Percentiles rank a stretch among this genome's conserved stretches.
These are phyloP conservation scores for Martiniozyma abietophila DNA, from an alignment of 805 yeast genomes.

Conservation along the genomic window DNA sequence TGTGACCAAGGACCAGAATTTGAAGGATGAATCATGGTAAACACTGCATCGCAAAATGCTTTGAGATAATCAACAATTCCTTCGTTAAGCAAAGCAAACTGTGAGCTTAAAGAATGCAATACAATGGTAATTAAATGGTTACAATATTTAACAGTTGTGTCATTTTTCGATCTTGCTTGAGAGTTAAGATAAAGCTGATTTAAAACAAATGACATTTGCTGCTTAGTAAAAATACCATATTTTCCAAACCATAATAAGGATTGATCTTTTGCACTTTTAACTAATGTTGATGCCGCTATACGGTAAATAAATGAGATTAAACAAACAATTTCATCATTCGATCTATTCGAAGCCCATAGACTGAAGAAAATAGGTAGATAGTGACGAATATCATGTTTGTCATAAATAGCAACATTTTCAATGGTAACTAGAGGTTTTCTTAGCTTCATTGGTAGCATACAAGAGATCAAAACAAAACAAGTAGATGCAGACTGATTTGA, in stretches of 20 bases:
- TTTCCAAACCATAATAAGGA: conserved; percentile 31
- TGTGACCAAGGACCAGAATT: conserved; percentile 85
- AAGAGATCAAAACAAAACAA: conserved; percentile 42
- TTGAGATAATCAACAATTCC: conserved; percentile 46
- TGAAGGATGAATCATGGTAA: conserved; percentile 86
- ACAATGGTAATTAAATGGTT: conserved; percentile 33
- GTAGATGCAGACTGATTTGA: conserved; percentile 44
- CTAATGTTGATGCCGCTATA: conserved; percentile 41
- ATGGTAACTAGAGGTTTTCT: conserved; percentile 14
- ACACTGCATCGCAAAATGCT: conserved; percentile 56
- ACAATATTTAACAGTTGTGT: conserved; percentile 20
- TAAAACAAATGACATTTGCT: conserved; percentile 52
- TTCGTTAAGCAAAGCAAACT: conserved; percentile 28
- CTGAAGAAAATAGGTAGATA: conserved; percentile 62
- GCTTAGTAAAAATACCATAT: conserved; percentile 55
- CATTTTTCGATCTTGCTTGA: conserved; percentile 17
- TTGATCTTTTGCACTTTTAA: conserved; percentile 23
- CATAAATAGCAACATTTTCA: conserved; percentile 16
- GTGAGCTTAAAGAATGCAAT: conserved; percentile 53
- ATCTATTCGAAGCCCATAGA: conserved; percentile 53
- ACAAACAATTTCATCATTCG: conserved; percentile 47
- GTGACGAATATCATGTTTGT: conserved; percentile 28
- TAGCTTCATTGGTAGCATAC: conserved; percentile 42
- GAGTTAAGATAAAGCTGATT: conserved; percentile 36
- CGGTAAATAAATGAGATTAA: conserved; percentile 57